Evolutionary conservation across 2,329 filamentous ascomycete species (phyloP).

Genomic region (Xylaria sp.): DNA sequence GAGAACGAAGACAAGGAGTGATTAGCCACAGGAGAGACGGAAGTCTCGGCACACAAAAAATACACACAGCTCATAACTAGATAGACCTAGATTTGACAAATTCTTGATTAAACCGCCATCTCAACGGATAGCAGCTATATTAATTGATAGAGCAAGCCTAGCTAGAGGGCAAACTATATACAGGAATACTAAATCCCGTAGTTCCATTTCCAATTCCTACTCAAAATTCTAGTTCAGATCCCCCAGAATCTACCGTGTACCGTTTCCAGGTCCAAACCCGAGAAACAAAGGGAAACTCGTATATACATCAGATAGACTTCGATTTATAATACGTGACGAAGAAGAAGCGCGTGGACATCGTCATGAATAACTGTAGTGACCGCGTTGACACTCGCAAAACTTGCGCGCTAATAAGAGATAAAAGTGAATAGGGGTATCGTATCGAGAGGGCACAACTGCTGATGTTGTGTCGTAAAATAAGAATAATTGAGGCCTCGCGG

Average conservation of each 20-base stretch:
- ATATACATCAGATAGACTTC: conserved; percentile 18
- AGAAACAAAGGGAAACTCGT: background rate
- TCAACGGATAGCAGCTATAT: background rate
- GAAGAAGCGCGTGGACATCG: background rate
- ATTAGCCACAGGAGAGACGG: too few relatives aligned
- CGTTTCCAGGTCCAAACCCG: conserved; percentile 1
- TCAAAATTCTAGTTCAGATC: conserved; percentile 20
- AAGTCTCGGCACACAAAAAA: too few relatives aligned
- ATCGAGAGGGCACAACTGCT: conserved; percentile 12
- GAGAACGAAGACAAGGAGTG: too few relatives aligned
- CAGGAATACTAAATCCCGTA: background rate
- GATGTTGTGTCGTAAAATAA: conserved; percentile 3
- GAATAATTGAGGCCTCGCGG: conserved; percentile 14
- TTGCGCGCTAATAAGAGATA: conserved; percentile 1
- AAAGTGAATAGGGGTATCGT: conserved; percentile 33
- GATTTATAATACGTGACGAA: conserved; percentile 3
- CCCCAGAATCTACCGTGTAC: conserved; percentile 20
- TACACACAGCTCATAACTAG: background rate
- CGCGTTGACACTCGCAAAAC: background rate
- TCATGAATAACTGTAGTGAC: too few relatives aligned
- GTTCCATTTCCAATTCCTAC: conserved; percentile 4
- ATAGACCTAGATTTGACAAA: background rate
- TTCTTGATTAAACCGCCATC: conserved; percentile 1
- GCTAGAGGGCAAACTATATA: conserved; percentile 17
- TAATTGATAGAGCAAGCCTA: background rate